These are phyloP conservation scores for Cladophialophora chaetospira DNA, from an alignment of 2,329 filamentous ascomycete species.

Conservation along the genomic window DNA sequence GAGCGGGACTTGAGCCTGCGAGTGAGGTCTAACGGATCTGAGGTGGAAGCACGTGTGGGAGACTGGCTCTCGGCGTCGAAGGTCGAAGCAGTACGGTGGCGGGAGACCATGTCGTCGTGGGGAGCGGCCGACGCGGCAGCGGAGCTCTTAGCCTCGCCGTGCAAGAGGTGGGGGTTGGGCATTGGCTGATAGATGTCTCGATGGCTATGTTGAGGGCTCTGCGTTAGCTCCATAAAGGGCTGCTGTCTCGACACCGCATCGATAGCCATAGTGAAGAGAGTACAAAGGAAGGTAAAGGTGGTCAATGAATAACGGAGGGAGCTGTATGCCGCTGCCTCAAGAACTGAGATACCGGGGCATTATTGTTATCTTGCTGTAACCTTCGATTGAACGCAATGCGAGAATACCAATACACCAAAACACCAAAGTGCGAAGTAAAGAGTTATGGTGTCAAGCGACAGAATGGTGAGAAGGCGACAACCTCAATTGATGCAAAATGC, in stretches of 20 bases:
- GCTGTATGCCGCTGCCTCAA: too few species aligned
- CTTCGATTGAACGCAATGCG: too few species aligned
- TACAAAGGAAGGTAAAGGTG: too few species aligned
- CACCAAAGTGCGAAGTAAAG: too few species aligned
- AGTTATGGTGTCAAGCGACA: too few species aligned
- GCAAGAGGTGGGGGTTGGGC: constrained; percentile 23
- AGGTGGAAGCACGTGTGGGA: constrained; percentile 63
- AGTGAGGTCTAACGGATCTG: constrained; percentile 80
- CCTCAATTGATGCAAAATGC: too few species aligned
- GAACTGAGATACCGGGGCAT: too few species aligned
- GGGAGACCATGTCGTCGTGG: constrained; percentile 24
- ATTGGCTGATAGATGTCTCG: constrained; percentile 20
- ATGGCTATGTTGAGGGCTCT: constrained; percentile 25
- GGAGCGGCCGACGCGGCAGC: constrained; percentile 10
- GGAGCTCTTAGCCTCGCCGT: constrained; percentile 31
- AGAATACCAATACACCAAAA: too few species aligned
- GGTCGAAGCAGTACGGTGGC: constrained; percentile 31
- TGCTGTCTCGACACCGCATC: constrained; percentile 9
- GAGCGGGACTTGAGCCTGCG: constrained; percentile 73
- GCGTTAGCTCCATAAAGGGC: constrained; percentile 28
- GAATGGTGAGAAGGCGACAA: too few species aligned
- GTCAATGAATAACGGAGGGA: too few species aligned
- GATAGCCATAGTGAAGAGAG: constrained; percentile 5
- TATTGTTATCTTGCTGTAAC: too few species aligned
- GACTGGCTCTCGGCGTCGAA: constrained; percentile 51